These are phyloP conservation scores for Tuber borchii DNA, from an alignment of 495 filamentous ascomycete species.

Conservation along the genomic window DNA sequence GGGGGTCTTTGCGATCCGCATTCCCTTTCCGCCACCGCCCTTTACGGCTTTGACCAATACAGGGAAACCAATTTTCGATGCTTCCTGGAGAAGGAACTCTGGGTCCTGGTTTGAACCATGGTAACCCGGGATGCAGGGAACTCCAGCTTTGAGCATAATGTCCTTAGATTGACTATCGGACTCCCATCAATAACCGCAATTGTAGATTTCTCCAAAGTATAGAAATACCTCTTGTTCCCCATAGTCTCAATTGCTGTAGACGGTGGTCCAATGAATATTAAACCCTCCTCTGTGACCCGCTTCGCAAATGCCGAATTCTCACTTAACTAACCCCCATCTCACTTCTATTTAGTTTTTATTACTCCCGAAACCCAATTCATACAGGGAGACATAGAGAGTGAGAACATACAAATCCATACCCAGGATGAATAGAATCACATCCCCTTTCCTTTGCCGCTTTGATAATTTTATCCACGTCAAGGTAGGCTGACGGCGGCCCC, in stretches of 20 bases:
- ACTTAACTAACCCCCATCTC: constrained; percentile 46
- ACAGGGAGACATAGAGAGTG: not conserved
- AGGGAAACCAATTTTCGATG: constrained; percentile 77
- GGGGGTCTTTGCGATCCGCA: constrained; percentile 77
- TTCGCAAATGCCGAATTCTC: constrained; percentile 89
- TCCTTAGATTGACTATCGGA: constrained; percentile 65
- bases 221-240: constrained; percentile 80
- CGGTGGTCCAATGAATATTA: constrained; percentile 92
- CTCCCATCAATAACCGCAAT: constrained; percentile 15
- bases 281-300: constrained; percentile 80
- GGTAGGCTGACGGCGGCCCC: constrained; percentile 72
- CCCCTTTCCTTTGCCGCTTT: constrained; percentile 73
- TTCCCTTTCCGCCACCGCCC: constrained; percentile 96
- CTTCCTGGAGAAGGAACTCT: constrained; percentile 61
- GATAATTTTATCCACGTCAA: constrained; percentile 90
- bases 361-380: not conserved
- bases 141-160: constrained; percentile 88
- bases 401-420: constrained; percentile 79
- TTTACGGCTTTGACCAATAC: constrained; percentile 96
- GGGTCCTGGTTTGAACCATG: constrained; percentile 80
- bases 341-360: constrained; percentile 43
- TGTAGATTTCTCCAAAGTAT: not conserved
- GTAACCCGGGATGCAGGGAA: constrained; percentile 94
- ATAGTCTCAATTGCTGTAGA: constrained; percentile 91
- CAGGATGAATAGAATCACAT: constrained; percentile 86